Base-by-base conservation (phyloP, 2,329 filamentous ascomycete genomes). In the Phialocephala subalpina region DNA sequence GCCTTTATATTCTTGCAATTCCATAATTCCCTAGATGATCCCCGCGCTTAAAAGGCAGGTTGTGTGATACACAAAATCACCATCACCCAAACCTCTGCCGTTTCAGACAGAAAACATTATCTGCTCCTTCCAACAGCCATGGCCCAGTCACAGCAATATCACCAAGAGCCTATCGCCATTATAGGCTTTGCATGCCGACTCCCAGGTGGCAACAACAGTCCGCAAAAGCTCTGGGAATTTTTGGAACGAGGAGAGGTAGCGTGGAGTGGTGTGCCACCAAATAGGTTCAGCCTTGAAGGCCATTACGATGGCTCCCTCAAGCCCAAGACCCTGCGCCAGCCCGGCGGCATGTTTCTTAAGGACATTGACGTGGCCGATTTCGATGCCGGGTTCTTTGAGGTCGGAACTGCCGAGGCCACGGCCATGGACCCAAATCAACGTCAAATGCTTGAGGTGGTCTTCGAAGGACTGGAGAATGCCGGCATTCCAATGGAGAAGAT, bases 271-370 rank as follows among this genome's bases (percentile, higher is more conserved):
- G 74, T 81, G 4, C 90, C 91, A 0, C 76, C 85, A 1, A 88
- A 92, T 71, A 86, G 91, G 18, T 94, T 93, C 78, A 87, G 91
- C 22, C n/a, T 49, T 7, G n/a, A 49, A 7, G n/a, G n/a, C n/a
- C 45, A 49, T 64, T 86, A 84, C 69, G 90, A 93, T 72, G 79
- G 82, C 5, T 80, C 85, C 87, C 16, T 87, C 86, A 14, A 89
- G 89, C 42, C 92, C 91, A 77, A 84, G 81, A 61, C 89, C 89
- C 7, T 49, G 45, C 7, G 45, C 6, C n/a, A 7, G 18, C 45
- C 45, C 6, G 45, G 45, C 7, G 45, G 45, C 16, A 49, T 49
- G 45, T 49, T 49, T 18, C 22, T 49, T n/a, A 18, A 49, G 45
- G n/a, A 49, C n/a, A 8, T 49, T 49, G 45, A 49, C n/a, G 7